Base-by-base conservation (phyloP, 768 basidiomycete species). In the Suillus decipiens region DNA sequence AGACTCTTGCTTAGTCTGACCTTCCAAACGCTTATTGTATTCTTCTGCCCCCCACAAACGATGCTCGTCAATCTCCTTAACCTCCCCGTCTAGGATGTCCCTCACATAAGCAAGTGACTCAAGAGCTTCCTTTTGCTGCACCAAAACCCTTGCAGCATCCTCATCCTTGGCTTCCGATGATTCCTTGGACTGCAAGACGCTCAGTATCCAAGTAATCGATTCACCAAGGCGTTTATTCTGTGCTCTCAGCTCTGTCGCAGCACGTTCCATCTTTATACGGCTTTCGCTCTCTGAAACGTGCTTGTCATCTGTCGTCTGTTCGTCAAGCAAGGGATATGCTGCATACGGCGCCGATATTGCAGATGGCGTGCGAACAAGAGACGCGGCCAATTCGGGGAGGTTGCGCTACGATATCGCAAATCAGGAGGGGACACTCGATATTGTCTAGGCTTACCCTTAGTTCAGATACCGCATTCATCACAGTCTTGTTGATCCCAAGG, bases 401-500 rank as follows among this genome's bases (percentile, higher is more conserved):
- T 93, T 96, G 61, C 86, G 88, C 93, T 94, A 65, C 3, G 59
- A 64, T 54, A 61, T 43, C 61, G 14, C 57, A 65, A 60, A 31
- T 66, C 66, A 56, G 67, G 42, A 24, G 2, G 37, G 39, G 36
- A 58, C 33, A 36, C 10, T 45, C 34, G 1, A 10, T 28, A 43
- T 42, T 6, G 12, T 24, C 37, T 41, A 3, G n/a, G 48, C 84
- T 69, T 68, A 92, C 95, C 76, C 84, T 87, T 45, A 90, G 76
- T 73, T 92, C 92, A 6, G 88, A 84, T 3, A 94, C 88, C 0
- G 92, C 92, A 72, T 83, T 90, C 84, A 89, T 86, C 22, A 93
- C 77, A 0, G 90, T 90, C 75, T 87, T 91, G 73, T 93, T 93
- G 64, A 93, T 89, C n/a, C 91, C 90, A 34, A 93, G 76, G 64